These are phyloP conservation scores for Chlamydomonas asymmetrica DNA, from an alignment of 139 green algal species.

Conservation along the genomic window DNA sequence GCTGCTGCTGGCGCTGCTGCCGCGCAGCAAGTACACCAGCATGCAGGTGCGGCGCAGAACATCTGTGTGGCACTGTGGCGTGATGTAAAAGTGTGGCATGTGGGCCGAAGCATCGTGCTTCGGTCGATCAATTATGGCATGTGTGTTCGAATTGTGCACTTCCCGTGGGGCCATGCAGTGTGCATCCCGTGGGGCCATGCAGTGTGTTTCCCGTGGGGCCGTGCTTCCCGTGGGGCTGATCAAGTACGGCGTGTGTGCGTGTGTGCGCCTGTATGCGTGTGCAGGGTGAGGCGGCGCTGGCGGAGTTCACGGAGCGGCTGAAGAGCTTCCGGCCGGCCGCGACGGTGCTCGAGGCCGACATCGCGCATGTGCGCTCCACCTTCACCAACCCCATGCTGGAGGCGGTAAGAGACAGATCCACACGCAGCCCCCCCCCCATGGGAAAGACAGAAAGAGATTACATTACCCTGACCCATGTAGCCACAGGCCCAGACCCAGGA, in stretches of 20 bases:
- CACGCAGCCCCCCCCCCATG: neutral
- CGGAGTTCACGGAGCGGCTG: slow-evolving; percentile 71
- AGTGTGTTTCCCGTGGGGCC: no score
- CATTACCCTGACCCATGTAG: neutral
- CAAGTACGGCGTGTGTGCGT: no score
- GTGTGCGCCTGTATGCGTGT: no score
- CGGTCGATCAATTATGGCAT: no score
- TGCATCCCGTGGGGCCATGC: no score
- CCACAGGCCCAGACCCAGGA: neutral
- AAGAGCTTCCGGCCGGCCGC: slow-evolving; percentile 75
- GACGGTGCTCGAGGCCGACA: slow-evolving; percentile 89
- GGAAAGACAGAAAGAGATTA: neutral
- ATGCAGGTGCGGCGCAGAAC: slow-evolving; percentile 31
- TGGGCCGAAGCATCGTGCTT: no score
- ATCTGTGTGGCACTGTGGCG: no score
- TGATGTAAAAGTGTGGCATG: no score
- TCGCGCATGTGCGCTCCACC: slow-evolving; percentile 44
- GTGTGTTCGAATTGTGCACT: no score
- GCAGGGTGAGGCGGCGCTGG: slow-evolving; percentile 63
- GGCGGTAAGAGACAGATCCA: no score
- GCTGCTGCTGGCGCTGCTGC: slow-evolving; percentile 66
- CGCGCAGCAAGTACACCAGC: slow-evolving; percentile 33
- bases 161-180: no score
- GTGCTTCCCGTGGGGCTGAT: no score
- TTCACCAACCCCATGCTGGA: slow-evolving; percentile 31